Evolutionary conservation across 129 eudicot species (phyloP), one percentile per base, ranked within the genome.

Genomic region (Helichrysum umbraculigerum): DNA sequence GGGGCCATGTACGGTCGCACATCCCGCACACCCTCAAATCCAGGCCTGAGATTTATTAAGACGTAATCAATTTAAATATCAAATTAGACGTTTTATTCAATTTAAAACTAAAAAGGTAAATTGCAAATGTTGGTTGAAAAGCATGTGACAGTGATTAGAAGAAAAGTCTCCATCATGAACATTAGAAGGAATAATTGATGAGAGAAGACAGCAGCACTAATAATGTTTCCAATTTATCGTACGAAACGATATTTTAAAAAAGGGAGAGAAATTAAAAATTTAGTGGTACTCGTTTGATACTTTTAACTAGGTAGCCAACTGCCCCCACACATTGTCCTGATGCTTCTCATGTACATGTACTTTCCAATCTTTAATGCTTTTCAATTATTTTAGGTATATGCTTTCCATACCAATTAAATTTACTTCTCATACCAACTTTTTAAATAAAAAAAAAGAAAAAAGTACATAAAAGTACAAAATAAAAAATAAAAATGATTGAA

Each of bases 111-210:
- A 60, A 60, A 60, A 60, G 5, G 17, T 22, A 25, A 60, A n/a
- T 60, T 60, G 21, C 11, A 60, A 6, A n/a, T n/a, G 51, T 17
- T 66, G 9, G 71, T 11, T 66, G 71, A 35, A 66, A 35, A 35
- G 44, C 71, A 66, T 66, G 71, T 19, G 71, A 66, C 20, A 7
- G 52, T 34, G 52, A 66, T 66, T 35, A 66, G 70, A 51, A 51
- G 8, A 35, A 42, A 44, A 47, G 54, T 47, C 54, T 47, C 54
- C 54, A 47, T 47, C 54, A 47, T 47, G 54, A 14, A 47, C 54
- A 47, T 11, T 47, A 14, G 54, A 47, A 47, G n/a, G 54, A 47
- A 47, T 47, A 47, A 47, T 47, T 47, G 54, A 47, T 44, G 54
- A 47, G 54, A 47, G 54, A 12, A 12, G 54, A 47, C 54, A 14